A percentile compares a stretch with the other conserved stretches of the same genome.
Conservation (phyloP, 768 basidiomycete species). For the Pleurotus tuoliensis region DNA sequence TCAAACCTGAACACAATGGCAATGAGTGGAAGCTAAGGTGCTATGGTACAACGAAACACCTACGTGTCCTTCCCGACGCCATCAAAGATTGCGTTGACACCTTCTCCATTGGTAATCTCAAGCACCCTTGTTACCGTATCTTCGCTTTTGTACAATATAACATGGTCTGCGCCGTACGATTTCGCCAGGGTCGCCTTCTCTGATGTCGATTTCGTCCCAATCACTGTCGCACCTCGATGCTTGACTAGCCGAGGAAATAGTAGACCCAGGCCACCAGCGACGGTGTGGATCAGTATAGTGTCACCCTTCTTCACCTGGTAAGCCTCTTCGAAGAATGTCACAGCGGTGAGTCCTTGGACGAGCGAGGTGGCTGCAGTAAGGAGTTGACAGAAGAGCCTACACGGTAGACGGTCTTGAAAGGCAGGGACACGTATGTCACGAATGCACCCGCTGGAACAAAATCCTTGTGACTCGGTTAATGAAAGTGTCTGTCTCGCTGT, state of each 20-base stretch:
- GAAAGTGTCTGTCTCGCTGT: background rate
- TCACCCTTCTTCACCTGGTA: slow-evolving; percentile 81
- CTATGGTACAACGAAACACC: slow-evolving; percentile 21
- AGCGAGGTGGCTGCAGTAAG: slow-evolving; percentile 61
- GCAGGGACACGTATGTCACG: slow-evolving; percentile 69
- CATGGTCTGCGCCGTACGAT: slow-evolving; percentile 78
- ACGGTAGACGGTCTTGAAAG: slow-evolving; percentile 46
- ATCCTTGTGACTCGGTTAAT: slow-evolving; percentile 28
- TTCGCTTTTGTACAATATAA: slow-evolving; percentile 76
- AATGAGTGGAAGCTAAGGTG: too few relatives aligned
- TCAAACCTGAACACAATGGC: slow-evolving; percentile 50
- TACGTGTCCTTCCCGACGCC: slow-evolving; percentile 97
- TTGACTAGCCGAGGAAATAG: slow-evolving; percentile 67
- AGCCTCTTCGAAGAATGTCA: slow-evolving; percentile 78
- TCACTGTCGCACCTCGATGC: slow-evolving; percentile 78
- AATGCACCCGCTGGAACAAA: slow-evolving; percentile 40
- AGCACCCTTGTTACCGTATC: slow-evolving; percentile 70
- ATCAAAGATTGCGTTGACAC: slow-evolving; percentile 86
- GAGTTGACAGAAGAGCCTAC: slow-evolving; percentile 66
- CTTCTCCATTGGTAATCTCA: slow-evolving; percentile 73
- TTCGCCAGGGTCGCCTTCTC: slow-evolving; percentile 84
- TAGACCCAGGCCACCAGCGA: slow-evolving; percentile 86
- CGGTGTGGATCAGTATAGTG: slow-evolving; percentile 80
- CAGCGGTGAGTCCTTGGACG: slow-evolving; percentile 75
- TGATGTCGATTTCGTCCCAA: slow-evolving; percentile 85